Percentiles rank a stretch among this genome's conserved stretches.
Conservation (phyloP, 768 basidiomycete species). For the Pleurotus pulmonarius region DNA sequence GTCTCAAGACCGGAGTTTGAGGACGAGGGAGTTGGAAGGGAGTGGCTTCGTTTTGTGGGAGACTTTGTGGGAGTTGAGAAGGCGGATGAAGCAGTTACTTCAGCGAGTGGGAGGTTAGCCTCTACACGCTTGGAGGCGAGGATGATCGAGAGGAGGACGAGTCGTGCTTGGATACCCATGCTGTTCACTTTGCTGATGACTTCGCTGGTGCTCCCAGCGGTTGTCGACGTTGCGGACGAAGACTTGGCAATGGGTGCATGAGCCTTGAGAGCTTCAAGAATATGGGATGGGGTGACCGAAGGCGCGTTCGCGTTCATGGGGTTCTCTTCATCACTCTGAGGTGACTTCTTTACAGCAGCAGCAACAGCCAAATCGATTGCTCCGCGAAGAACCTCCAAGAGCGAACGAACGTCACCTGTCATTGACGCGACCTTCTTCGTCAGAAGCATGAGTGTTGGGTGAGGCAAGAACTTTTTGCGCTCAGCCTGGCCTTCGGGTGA, state of each 20-base stretch:
- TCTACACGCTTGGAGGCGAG: constrained; percentile 63
- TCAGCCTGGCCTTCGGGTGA: constrained; percentile 26
- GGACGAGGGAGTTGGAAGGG: constrained; percentile 22
- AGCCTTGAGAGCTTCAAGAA: constrained; percentile 73
- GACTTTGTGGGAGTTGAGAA: constrained; percentile 29
- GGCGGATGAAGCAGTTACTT: constrained; percentile 31
- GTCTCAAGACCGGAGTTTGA: constrained; percentile 43
- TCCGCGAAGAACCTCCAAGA: constrained; percentile 77
- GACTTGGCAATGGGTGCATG: constrained; percentile 32
- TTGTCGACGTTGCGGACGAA: constrained; percentile 16
- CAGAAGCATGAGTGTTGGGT: constrained; percentile 61
- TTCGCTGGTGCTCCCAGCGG: constrained; percentile 48
- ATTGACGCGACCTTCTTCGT: constrained; percentile 78
- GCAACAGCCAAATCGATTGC: constrained; percentile 70
- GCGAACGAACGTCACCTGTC: constrained; percentile 78
- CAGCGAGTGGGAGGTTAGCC: constrained; percentile 48
- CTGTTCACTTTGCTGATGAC: constrained; percentile 61
- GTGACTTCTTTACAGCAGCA: constrained; percentile 14
- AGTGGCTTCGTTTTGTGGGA: constrained; percentile 51
- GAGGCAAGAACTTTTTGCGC: constrained; percentile 55
- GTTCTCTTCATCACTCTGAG: constrained; percentile 24
- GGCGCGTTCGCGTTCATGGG: constrained; percentile 31
- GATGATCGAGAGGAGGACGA: constrained; percentile 62
- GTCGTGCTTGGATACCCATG: constrained; percentile 70
- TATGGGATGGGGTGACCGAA: constrained; percentile 60